These are phyloP conservation scores for Metschnikowia lunata DNA, from an alignment of 805 yeast species.

Conservation along the genomic window DNA sequence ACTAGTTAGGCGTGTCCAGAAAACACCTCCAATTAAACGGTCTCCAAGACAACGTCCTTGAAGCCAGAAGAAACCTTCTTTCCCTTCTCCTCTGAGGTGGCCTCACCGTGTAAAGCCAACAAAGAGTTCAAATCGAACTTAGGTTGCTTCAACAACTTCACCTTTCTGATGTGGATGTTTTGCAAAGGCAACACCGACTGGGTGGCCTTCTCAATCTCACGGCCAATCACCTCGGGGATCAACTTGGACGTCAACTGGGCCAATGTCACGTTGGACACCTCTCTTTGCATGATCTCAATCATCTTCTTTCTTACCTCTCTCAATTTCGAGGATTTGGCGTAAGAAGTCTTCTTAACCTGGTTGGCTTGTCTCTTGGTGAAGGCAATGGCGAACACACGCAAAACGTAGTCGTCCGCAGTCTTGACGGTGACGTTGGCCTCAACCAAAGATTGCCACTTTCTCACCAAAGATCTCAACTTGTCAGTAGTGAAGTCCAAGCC, in stretches of 20 bases:
- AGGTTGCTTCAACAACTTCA: slow-evolving; percentile 97
- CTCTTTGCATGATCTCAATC: slow-evolving; percentile 94
- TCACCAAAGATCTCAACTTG: slow-evolving; percentile 94
- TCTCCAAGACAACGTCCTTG: slow-evolving; percentile 98
- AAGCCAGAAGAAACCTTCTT: slow-evolving; percentile 97
- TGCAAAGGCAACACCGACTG: slow-evolving; percentile 95
- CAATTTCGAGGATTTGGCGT: slow-evolving; percentile 96
- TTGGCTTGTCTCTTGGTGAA: slow-evolving; percentile 97
- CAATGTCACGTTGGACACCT: slow-evolving; percentile 89
- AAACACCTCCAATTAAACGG: slow-evolving; percentile 54
- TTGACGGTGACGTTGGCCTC: slow-evolving; percentile 98
- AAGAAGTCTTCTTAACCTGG: slow-evolving; percentile 96
- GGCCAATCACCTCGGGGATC: slow-evolving; percentile 98
- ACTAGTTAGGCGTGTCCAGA: slow-evolving; percentile 4
- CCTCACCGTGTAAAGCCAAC: slow-evolving; percentile 97
- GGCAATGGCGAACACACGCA: slow-evolving; percentile 95
- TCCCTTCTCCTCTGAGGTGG: slow-evolving; percentile 83
- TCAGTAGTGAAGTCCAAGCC: slow-evolving; percentile 98
- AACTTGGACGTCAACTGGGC: slow-evolving; percentile 96
- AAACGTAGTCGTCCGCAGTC: slow-evolving; percentile 95
- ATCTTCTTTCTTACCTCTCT: slow-evolving; percentile 97
- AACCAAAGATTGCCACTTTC: slow-evolving; percentile 98
- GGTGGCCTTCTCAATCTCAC: slow-evolving; percentile 96
- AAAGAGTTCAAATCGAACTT: slow-evolving; percentile 97
- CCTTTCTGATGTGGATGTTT: slow-evolving; percentile 98